phyloP scores from a whole-genome alignment of 2,329 filamentous ascomycete species.

The Colletotrichum tabaci region DNA sequence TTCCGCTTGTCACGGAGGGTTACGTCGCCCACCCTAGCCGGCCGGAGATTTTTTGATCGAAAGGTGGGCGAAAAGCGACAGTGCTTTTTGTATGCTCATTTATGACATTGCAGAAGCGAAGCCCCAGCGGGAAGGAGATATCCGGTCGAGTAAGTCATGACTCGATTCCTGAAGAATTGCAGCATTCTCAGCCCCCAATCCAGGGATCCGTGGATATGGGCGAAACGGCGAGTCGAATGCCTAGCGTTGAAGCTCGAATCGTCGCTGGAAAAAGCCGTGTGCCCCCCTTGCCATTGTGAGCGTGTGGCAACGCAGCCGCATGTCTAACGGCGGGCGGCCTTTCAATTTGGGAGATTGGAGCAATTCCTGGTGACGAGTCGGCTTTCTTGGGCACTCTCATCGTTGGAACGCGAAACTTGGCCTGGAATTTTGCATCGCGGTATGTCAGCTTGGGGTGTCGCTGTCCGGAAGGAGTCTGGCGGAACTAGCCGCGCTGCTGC shows the following conservation, averaged over 20 bases:
- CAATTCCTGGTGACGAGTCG: constrained; percentile 16
- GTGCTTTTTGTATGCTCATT: not conserved
- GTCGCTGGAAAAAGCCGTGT: not conserved
- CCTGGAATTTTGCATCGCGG: not conserved
- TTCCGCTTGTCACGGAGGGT: not conserved
- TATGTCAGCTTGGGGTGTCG: not conserved
- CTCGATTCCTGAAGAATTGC: not conserved
- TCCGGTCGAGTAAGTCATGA: not conserved
- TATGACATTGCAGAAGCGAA: not conserved
- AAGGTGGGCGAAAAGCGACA: not conserved
- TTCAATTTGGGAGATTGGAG: constrained; percentile 12
- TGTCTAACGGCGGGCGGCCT: not conserved
- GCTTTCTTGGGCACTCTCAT: not conserved
- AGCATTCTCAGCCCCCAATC: not conserved
- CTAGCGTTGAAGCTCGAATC: not conserved
- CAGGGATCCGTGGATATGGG: not conserved
- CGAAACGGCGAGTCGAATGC: not conserved
- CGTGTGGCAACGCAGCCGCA: not conserved
- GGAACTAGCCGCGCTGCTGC: not conserved
- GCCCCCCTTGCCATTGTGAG: not conserved
- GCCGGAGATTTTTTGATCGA: not conserved
- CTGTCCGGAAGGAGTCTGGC: not conserved
- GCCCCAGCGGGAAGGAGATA: not conserved
- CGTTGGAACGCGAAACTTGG: constrained; percentile 5
- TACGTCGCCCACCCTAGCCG: too few relatives aligned